Base-by-base conservation (phyloP, 2,329 filamentous ascomycete species). In the Diplodia sapinea region DNA sequence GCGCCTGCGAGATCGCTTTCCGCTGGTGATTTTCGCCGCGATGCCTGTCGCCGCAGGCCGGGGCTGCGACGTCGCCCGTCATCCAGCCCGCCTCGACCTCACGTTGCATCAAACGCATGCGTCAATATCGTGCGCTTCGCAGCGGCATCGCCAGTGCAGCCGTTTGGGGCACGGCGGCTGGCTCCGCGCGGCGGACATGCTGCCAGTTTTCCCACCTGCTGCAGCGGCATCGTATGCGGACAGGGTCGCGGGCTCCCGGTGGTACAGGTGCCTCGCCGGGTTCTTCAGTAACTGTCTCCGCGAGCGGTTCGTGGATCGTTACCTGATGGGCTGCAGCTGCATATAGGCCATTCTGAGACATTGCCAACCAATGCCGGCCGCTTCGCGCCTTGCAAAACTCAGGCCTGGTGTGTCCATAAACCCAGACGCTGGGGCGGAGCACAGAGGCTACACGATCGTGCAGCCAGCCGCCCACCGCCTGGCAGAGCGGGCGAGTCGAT, bases 381-480 rank as follows among this genome's bases (percentile, higher is more conserved):
- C 67, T 71, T 68, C 51, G 52, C 65, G 57, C 54, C 68, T 68
- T 74, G 70, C 72, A 69, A 66, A 54, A 57, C 64, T 29, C 36
- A 38, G 51, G 62, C 38, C 50, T 55, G 62, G 50, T 65, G 62
- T 54, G 26, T 26, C 65, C 65, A 61, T 47, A 51, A 62, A 59
- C 65, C 65, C 47, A 50, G 50, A 23, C 36, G 56, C 65, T 61
- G 65, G 65, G 65, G 47, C 65, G 49, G 56, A 52, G 49, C 65
- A 67, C 65, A 67, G 49, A 62, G 55, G 65, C 65, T 61, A 67
- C 65, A 67, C 65, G 65, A 67, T 67, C 65, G 65, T 61, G 49
- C 65, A 61, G 65, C 65, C n/a, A 51, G 43, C 59, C 59, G 47
- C 20, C 43, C 29, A 63, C 33, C 20, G 56, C 56, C 54, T 61